phyloP scores from a whole-genome alignment of 768 basidiomycete genomes.

The Serendipita vermifera region DNA sequence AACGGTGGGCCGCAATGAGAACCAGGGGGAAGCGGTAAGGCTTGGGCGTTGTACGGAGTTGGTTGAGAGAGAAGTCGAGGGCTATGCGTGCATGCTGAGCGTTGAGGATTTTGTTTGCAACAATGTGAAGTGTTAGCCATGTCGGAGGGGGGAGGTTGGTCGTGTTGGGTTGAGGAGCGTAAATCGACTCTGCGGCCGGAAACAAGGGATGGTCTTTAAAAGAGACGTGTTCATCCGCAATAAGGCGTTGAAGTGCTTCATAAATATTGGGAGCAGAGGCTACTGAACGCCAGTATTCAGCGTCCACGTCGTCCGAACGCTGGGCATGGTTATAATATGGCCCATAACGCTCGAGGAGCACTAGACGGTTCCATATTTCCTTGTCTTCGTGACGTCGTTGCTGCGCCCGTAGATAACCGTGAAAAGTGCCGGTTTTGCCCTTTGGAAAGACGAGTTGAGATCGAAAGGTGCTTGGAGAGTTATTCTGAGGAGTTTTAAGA shows the following conservation, averaged over 20 bases:
- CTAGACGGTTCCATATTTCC: background rate
- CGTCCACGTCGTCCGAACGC: background rate
- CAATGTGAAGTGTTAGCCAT: background rate
- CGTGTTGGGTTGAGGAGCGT: background rate
- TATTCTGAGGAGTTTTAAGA: background rate
- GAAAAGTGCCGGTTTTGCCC: background rate
- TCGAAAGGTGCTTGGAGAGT: background rate
- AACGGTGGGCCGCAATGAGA: background rate
- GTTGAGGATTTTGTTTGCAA: background rate
- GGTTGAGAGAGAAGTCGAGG: background rate
- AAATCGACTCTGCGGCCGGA: conserved; percentile 1
- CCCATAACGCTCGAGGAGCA: background rate
- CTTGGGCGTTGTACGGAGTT: background rate
- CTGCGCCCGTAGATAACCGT: conserved; percentile 2
- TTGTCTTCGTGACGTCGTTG: background rate
- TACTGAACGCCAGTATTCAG: background rate
- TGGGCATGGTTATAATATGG: background rate
- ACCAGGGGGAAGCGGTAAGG: conserved; percentile 1
- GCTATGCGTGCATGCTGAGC: background rate
- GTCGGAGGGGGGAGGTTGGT: background rate
- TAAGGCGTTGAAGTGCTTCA: background rate
- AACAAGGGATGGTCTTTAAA: background rate
- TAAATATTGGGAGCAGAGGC: conserved; percentile 2
- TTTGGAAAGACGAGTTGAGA: conserved; percentile 1
- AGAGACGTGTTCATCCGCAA: background rate